These are phyloP conservation scores for Acer saccharum DNA, from an alignment of 345 rosid species.

Conservation along the genomic window DNA sequence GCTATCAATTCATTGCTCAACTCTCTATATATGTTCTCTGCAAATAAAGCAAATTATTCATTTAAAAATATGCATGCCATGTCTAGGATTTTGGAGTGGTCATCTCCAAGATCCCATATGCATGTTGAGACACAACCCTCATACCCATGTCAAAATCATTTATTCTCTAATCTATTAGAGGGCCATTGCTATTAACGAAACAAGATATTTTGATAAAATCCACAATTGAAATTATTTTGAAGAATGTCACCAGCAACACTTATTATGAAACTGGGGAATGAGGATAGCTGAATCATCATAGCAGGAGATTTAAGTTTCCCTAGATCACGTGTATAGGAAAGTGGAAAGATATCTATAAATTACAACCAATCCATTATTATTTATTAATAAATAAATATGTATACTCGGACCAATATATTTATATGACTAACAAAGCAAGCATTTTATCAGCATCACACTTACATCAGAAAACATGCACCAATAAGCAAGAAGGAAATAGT, in stretches of 20 bases:
- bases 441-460: slow-evolving; percentile 30
- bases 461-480: slow-evolving; percentile 97
- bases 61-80: background rate
- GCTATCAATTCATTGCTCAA: background rate
- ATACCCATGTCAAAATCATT: background rate
- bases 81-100: background rate
- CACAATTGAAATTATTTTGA: background rate
- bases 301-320: too few relatives aligned
- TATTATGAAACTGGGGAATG: background rate
- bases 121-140: background rate
- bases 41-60: background rate
- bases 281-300: too few relatives aligned
- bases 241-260: background rate
- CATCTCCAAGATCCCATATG: background rate
- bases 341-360: background rate
- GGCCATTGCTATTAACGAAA: background rate
- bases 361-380: background rate
- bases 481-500: slow-evolving; percentile 83
- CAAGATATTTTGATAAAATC: background rate
- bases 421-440: background rate
- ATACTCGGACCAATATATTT: background rate
- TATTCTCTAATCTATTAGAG: background rate
- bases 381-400: background rate
- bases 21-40: background rate
- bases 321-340: background rate